These are phyloP conservation scores for Fusarium torulosum DNA, from an alignment of 2,329 filamentous ascomycete genomes.

Conservation along the genomic window DNA sequence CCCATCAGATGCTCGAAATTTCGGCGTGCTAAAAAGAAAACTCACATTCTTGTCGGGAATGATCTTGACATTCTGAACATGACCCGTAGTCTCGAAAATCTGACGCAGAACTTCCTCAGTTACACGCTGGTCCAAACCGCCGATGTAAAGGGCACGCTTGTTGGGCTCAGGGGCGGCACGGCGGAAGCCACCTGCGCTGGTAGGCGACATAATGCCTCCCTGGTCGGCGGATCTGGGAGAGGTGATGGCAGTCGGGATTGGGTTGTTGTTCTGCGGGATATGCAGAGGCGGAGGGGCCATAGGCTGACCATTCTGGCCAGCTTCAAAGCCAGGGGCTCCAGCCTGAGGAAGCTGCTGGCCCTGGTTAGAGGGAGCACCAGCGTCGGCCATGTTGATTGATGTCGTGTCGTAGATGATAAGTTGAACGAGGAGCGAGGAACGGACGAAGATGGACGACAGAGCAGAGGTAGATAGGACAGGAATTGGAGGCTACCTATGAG, in stretches of 20 bases:
- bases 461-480: conserved; percentile 38
- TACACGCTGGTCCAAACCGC: conserved; percentile 92
- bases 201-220: conserved; percentile 83
- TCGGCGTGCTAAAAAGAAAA: conserved; percentile 44
- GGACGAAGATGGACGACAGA: conserved; percentile 34
- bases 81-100: conserved; percentile 98
- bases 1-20: conserved; percentile 12
- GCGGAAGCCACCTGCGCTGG: conserved; percentile 83
- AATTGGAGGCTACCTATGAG: conserved; percentile 47
- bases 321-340: conserved; percentile 81
- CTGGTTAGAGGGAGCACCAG: conserved; percentile 70
- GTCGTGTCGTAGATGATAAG: conserved; percentile 27
- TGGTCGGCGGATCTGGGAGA: conserved; percentile 82
- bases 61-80: conserved; percentile 99
- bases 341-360: conserved; percentile 77
- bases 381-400: conserved; percentile 78
- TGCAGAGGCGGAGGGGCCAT: conserved; percentile 93
- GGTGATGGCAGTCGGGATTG: conserved; percentile 91
- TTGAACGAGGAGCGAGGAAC: conserved; percentile 31
- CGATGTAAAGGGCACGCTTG: conserved; percentile 96
- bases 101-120: conserved; percentile 97
- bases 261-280: conserved; percentile 96
- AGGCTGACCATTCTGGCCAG: conserved; percentile 76
- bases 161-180: conserved; percentile 97
- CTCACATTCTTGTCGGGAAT: conserved; percentile 99